These are phyloP conservation scores for Tulasnella sp. DNA, from an alignment of 768 basidiomycete species.

Conservation along the genomic window DNA sequence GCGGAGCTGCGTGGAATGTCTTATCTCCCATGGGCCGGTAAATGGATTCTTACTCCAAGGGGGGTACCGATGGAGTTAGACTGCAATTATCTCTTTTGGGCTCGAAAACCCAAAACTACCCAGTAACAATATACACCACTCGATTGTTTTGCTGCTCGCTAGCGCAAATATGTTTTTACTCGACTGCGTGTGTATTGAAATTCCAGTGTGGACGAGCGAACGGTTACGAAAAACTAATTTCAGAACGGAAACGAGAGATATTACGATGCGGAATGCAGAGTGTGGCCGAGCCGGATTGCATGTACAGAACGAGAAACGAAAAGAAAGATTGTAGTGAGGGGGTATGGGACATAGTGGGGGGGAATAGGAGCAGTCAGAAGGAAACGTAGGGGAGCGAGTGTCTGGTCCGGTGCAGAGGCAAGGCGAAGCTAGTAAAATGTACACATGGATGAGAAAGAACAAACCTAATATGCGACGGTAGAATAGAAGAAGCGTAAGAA, in stretches of 20 bases:
- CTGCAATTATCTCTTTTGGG: conserved; percentile 86
- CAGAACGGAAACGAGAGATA: neutral
- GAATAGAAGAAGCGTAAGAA: conserved; percentile 9
- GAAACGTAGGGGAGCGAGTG: conserved; percentile 6
- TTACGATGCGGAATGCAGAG: conserved; percentile 8
- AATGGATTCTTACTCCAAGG: conserved; percentile 67
- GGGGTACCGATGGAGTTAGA: conserved; percentile 51
- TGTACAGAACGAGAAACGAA: conserved; percentile 6
- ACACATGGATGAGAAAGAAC: neutral
- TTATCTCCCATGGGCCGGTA: conserved; percentile 65
- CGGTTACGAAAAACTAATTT: neutral
- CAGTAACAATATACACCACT: neutral
- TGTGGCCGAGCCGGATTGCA: conserved; percentile 1
- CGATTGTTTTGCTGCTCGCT: neutral
- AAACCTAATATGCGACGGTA: conserved; percentile 8
- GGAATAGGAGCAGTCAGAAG: conserved; percentile 5
- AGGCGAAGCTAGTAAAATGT: neutral
- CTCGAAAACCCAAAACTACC: conserved; percentile 54
- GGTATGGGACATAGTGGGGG: conserved; percentile 4
- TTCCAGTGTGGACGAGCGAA: neutral
- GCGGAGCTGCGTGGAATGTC: conserved; percentile 78
- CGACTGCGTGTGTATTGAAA: conserved; percentile 12
- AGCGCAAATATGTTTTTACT: neutral
- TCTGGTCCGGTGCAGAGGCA: neutral
- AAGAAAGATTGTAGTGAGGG: neutral